A percentile compares a stretch with the other conserved stretches of the same genome.
Evolutionary conservation across 164 flowering plant species (phyloP).

Genomic region (Aristolochia contorta): DNA sequence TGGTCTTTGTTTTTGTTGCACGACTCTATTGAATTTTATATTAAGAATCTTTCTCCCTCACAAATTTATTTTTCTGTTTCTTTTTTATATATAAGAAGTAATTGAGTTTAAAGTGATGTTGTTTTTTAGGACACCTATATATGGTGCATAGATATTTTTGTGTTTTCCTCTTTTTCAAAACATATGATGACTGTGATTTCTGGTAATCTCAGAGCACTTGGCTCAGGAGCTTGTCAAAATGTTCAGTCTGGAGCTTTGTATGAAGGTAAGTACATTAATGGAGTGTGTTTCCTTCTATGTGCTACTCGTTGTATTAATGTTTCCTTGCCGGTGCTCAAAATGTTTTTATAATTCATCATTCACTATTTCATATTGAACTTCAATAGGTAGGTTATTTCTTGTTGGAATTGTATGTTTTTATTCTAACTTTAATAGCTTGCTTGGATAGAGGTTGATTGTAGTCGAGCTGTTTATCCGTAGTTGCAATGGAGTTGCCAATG

Average conservation of each 20-base stretch:
- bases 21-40: no score
- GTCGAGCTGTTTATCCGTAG: not conserved
- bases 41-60: no score
- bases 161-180: no score
- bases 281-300: not conserved
- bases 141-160: no score
- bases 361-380: no score
- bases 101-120: no score
- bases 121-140: no score
- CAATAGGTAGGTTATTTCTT: no score
- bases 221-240: slow-evolving; percentile 69
- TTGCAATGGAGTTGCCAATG: not conserved
- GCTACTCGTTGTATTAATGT: not conserved
- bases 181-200: no score
- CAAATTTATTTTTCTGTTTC: no score
- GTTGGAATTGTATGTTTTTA: not conserved
- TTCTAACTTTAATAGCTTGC: not conserved
- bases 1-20: no score
- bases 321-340: not conserved
- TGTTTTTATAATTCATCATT: not conserved
- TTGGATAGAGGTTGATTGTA: slow-evolving; percentile 2
- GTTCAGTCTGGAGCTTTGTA: slow-evolving; percentile 47
- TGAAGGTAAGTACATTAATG: slow-evolving; percentile 37
- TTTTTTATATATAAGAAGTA: no score
- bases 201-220: slow-evolving; percentile 33